These are phyloP conservation scores for Lecanicillium sp. DNA, from an alignment of 2,329 filamentous ascomycete species.

Conservation along the genomic window DNA sequence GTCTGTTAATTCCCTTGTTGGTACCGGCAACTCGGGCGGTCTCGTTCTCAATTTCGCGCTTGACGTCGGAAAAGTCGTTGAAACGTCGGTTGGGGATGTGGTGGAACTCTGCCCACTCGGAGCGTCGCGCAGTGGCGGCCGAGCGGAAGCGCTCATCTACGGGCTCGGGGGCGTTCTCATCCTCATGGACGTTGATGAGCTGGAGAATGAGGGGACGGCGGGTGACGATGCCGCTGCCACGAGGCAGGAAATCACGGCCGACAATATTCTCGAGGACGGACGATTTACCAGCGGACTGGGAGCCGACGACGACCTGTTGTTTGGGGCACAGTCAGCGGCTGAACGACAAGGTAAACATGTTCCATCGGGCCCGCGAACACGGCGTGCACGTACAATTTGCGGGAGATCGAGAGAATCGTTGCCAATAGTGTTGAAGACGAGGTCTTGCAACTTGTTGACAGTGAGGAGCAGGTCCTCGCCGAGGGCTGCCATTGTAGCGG, in stretches of 20 bases:
- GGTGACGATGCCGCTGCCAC: slow-evolving; percentile 95
- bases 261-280: slow-evolving; percentile 99
- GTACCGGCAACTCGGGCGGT: slow-evolving; percentile 85
- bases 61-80: slow-evolving; percentile 87
- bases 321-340: slow-evolving; percentile 7
- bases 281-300: slow-evolving; percentile 96
- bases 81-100: slow-evolving; percentile 86
- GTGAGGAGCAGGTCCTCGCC: slow-evolving; percentile 92
- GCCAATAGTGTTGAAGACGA: slow-evolving; percentile 99
- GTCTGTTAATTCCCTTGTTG: slow-evolving; percentile 97
- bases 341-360: slow-evolving; percentile 13
- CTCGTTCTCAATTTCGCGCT: slow-evolving; percentile 94
- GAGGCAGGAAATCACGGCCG: slow-evolving; percentile 91
- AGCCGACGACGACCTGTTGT: slow-evolving; percentile 87
- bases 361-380: not conserved
- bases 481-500: slow-evolving; percentile 72
- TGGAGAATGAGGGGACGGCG: slow-evolving; percentile 91
- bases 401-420: slow-evolving; percentile 96
- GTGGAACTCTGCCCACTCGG: slow-evolving; percentile 91
- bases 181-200: slow-evolving; percentile 90
- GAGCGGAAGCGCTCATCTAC: slow-evolving; percentile 68
- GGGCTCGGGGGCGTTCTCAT: slow-evolving; percentile 61
- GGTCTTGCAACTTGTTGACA: slow-evolving; percentile 96
- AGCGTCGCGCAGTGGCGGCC: slow-evolving; percentile 60
- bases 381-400: slow-evolving; percentile 71